A percentile compares a stretch with the other conserved stretches of the same genome.
Evolutionary conservation across 2,329 filamentous ascomycete genomes (phyloP).

Genomic region (Cladophialophora yegresii): DNA sequence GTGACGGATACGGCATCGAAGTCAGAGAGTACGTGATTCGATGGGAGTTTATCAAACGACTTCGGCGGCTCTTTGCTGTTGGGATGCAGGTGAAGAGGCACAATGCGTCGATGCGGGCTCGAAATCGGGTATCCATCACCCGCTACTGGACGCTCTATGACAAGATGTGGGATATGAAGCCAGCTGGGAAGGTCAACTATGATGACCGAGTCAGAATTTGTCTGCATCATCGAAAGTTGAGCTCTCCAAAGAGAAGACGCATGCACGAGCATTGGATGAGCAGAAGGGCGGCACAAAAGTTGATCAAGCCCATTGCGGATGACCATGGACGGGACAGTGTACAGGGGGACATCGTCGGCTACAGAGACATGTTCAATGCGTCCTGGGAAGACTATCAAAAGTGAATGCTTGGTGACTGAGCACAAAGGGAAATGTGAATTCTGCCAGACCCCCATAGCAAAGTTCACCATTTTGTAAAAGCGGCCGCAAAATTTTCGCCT

Average conservation of each 20-base stretch:
- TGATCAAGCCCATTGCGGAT: not conserved
- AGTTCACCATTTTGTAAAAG: constrained; percentile 6
- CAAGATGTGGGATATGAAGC: constrained; percentile 30
- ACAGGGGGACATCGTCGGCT: constrained; percentile 22
- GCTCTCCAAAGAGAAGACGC: constrained; percentile 3
- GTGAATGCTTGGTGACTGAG: constrained; percentile 12
- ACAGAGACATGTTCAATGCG: constrained; percentile 28
- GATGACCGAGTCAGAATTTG: constrained; percentile 12
- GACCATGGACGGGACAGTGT: not conserved
- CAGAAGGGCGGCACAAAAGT: not conserved
- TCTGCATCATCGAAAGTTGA: constrained; percentile 14
- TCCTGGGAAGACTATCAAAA: constrained; percentile 30
- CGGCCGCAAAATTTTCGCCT: constrained; percentile 1
- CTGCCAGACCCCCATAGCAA: constrained; percentile 6
- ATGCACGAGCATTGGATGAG: not conserved
- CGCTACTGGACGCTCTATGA: constrained; percentile 29
- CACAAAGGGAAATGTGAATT: not conserved
- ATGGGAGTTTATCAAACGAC: constrained; percentile 20
- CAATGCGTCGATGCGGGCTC: constrained; percentile 12
- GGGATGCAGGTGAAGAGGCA: constrained; percentile 10
- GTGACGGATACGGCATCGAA: constrained; percentile 26
- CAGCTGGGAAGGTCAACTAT: constrained; percentile 13
- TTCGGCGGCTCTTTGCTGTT: constrained; percentile 24
- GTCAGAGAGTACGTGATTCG: constrained; percentile 25
- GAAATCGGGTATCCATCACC: constrained; percentile 8